These are phyloP conservation scores for Solanum tarijense DNA, from an alignment of 257 asterid species.

Conservation along the genomic window DNA sequence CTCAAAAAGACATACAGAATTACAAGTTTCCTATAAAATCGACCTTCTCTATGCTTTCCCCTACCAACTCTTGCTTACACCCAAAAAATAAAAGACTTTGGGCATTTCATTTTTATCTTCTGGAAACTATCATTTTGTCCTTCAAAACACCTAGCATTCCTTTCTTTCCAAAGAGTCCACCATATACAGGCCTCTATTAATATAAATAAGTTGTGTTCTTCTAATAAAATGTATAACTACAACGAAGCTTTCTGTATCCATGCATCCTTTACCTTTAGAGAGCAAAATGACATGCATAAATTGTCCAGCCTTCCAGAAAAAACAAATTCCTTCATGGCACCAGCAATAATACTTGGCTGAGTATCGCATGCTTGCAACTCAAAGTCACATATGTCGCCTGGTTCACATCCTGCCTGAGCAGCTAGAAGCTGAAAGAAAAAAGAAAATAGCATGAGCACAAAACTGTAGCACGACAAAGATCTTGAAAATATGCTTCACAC, in stretches of 20 bases:
- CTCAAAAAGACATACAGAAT: too few relatives aligned
- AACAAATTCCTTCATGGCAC: slow-evolving; percentile 83
- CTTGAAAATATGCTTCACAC: not conserved
- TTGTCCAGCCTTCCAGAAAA: slow-evolving; percentile 95
- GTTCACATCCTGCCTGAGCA: slow-evolving; percentile 56
- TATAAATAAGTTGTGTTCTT: not conserved
- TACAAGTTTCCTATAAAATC: too few relatives aligned
- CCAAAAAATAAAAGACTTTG: too few relatives aligned
- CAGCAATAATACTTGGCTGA: slow-evolving; percentile 80
- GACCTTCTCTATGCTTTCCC: too few relatives aligned
- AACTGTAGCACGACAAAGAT: not conserved
- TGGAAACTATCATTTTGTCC: too few relatives aligned
- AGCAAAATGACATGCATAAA: slow-evolving; percentile 94
- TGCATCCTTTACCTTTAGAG: slow-evolving; percentile 52
- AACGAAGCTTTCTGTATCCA: not conserved
- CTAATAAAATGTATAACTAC: not conserved
- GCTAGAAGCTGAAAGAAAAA: slow-evolving; percentile 57
- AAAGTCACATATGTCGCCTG: slow-evolving; percentile 88
- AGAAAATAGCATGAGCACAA: not conserved
- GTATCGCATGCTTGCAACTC: slow-evolving; percentile 95
- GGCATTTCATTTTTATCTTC: too few relatives aligned
- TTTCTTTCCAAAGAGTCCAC: too few relatives aligned
- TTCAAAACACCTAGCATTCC: too few relatives aligned
- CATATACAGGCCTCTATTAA: not conserved
- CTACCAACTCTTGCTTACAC: too few relatives aligned